Percentiles rank a stretch among this genome's conserved stretches.
Evolutionary conservation across 306 rosid species (phyloP).

Genomic region (Glycine latifolia): DNA sequence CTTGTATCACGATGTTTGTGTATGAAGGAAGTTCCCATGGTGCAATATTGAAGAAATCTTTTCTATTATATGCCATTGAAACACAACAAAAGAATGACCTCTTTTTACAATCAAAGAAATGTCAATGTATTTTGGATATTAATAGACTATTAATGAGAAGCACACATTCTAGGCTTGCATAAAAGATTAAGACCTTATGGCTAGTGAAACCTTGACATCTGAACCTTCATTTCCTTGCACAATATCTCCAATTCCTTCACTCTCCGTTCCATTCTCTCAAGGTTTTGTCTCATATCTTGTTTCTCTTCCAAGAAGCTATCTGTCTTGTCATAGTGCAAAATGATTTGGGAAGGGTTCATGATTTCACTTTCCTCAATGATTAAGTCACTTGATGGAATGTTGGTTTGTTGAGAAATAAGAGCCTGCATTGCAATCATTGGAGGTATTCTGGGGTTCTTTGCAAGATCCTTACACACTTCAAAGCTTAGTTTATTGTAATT

Average conservation of each 20-base stretch:
- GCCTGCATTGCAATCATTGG: conserved; percentile 76
- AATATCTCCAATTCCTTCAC: conserved; percentile 72
- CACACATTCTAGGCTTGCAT: conserved; percentile 44
- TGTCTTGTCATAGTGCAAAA: conserved; percentile 23
- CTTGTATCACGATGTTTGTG: not conserved
- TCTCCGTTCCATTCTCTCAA: conserved; percentile 68
- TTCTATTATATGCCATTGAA: not conserved
- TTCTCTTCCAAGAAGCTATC: conserved; percentile 51
- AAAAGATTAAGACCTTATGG: conserved; percentile 49
- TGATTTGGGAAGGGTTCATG: conserved; percentile 40
- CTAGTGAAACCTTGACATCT: conserved; percentile 59
- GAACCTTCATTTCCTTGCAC: conserved; percentile 69
- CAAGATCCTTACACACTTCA: conserved; percentile 71
- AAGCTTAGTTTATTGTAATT: conserved; percentile 71
- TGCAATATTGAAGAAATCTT: not conserved
- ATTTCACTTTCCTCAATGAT: conserved; percentile 29
- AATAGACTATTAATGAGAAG: not conserved
- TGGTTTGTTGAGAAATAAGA: conserved; percentile 63
- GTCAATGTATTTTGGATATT: not conserved
- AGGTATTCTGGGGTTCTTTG: conserved; percentile 82
- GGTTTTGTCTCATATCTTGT: conserved; percentile 46
- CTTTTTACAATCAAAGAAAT: conserved; percentile 34
- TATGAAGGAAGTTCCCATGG: not conserved
- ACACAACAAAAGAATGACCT: not conserved
- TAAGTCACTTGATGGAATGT: conserved; percentile 31